Conservation (phyloP, 495 filamentous ascomycete genomes). For the Penicillium maclennaniae region DNA sequence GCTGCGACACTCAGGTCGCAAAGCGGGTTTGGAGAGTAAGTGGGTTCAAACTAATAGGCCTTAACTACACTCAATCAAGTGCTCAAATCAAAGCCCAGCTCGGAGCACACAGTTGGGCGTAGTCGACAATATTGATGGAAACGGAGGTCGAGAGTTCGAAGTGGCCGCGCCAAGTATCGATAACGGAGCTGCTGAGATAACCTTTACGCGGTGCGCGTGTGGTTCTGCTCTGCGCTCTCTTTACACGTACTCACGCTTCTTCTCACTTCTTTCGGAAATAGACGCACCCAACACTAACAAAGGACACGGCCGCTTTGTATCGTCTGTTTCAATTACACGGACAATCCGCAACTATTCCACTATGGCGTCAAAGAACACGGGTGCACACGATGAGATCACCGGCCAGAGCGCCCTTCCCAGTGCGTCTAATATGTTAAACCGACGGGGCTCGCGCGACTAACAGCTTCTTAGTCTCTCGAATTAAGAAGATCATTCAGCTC, state of each 20-base stretch:
- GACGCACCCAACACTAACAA: not conserved
- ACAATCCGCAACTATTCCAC: not conserved
- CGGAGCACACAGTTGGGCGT: not conserved
- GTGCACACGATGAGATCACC: slow-evolving; percentile 75
- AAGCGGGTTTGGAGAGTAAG: not conserved
- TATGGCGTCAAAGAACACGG: slow-evolving; percentile 89
- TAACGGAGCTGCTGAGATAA: slow-evolving; percentile 32
- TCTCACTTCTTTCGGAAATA: not conserved
- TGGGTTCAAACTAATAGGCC: not conserved
- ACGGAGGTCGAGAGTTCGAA: slow-evolving; percentile 13
- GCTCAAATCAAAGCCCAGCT: not conserved
- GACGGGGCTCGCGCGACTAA: slow-evolving; percentile 8
- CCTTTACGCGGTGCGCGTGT: slow-evolving; percentile 16
- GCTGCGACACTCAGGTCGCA: slow-evolving; percentile 13
- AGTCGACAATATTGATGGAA: slow-evolving; percentile 3
- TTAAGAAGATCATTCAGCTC: slow-evolving; percentile 87
- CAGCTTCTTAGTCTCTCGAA: slow-evolving; percentile 64
- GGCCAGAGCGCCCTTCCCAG: slow-evolving; percentile 81
- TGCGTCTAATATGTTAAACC: slow-evolving; percentile 43
- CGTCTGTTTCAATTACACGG: not conserved
- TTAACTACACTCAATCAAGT: not conserved
- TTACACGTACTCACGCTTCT: slow-evolving; percentile 9
- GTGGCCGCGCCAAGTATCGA: slow-evolving; percentile 28
- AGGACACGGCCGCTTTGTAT: not conserved
- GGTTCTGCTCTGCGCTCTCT: slow-evolving; percentile 13